Evolutionary conservation across 176 grass and related monocot species (phyloP).

Genomic region (Guadua angustifolia): DNA sequence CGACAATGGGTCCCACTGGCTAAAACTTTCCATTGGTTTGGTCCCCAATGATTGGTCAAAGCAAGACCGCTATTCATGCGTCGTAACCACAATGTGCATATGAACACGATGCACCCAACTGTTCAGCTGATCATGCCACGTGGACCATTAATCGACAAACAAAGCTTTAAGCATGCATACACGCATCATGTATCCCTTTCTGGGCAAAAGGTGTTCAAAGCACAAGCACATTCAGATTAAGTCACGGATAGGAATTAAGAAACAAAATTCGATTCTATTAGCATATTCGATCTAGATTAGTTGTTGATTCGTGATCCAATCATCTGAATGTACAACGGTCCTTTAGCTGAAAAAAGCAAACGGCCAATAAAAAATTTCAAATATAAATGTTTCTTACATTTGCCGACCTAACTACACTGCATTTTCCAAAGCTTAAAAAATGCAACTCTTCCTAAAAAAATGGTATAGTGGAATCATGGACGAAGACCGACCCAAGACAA

Average conservation of each 20-base stretch:
- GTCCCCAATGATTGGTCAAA: constrained; percentile 46
- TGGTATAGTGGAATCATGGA: not conserved
- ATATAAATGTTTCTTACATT: not conserved
- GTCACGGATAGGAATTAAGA: not conserved
- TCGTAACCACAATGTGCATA: not conserved
- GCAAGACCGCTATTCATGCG: not conserved
- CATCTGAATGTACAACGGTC: too few species aligned
- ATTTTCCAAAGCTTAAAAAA: not conserved
- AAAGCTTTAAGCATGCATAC: constrained; percentile 24
- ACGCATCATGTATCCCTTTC: constrained; percentile 1
- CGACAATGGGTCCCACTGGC: not conserved
- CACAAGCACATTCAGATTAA: too few species aligned
- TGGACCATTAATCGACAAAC: constrained; percentile 40
- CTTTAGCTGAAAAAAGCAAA: not conserved
- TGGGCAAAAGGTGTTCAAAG: not conserved
- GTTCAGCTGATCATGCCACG: not conserved
- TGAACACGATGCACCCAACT: not conserved
- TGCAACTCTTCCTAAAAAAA: not conserved
- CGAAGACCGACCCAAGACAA: not conserved
- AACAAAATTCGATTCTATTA: not conserved
- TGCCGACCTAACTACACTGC: not conserved
- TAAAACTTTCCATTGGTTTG: not conserved
- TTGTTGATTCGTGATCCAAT: not conserved
- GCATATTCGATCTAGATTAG: not conserved
- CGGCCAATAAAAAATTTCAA: not conserved